phyloP scores from a whole-genome alignment of 441 rosid genomes.

The Syzygium malaccense region DNA sequence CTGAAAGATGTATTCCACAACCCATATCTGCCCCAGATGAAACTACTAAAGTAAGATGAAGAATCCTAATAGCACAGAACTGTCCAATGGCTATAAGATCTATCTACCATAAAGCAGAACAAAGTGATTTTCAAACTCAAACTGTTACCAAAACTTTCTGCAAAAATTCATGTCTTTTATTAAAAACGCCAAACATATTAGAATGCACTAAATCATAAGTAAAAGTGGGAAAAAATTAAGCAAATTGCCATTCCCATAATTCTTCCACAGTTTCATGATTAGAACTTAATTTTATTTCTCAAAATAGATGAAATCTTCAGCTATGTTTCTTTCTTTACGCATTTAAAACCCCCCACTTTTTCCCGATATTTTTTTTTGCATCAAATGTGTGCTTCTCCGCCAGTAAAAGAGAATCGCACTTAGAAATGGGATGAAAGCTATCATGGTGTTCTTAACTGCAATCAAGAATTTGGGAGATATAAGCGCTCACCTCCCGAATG shows the following conservation, averaged over 20 bases:
- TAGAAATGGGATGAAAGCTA: not conserved
- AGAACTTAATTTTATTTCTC: not conserved
- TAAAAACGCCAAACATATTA: not conserved
- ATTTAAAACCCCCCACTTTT: not conserved
- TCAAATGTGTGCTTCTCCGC: not conserved
- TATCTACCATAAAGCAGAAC: not conserved
- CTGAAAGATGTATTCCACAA: not conserved
- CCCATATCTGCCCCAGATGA: not conserved
- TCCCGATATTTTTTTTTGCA: not conserved
- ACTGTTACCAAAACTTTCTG: not conserved
- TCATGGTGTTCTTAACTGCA: not conserved
- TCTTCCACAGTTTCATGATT: not conserved
- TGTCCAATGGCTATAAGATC: not conserved
- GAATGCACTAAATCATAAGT: not conserved
- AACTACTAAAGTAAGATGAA: not conserved
- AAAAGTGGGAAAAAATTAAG: not conserved
- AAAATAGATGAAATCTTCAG: not conserved
- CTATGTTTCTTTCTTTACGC: not conserved
- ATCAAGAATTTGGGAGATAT: not conserved
- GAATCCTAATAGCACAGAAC: not conserved
- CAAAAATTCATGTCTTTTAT: not conserved
- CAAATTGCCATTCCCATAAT: not conserved
- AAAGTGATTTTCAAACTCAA: not conserved
- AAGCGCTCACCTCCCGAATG: constrained; percentile 61
- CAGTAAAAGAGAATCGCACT: not conserved